Evolutionary conservation across 495 filamentous ascomycete species (phyloP).

Genomic region (Cenococcum geophilum): DNA sequence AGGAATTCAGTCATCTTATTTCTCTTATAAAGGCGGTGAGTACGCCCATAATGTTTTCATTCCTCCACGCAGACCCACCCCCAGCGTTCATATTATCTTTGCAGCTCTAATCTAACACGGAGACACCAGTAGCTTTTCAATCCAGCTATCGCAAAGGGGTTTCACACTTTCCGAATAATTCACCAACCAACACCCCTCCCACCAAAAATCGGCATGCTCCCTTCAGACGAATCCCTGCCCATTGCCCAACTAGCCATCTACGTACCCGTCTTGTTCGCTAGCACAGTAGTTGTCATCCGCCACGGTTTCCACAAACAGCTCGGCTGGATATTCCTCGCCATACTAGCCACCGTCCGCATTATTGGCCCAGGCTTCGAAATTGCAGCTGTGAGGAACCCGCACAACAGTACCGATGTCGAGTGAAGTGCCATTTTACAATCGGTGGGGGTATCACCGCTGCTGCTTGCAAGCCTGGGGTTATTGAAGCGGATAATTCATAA

Average conservation of each 20-base stretch:
- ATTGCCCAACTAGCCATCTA: slow-evolving; percentile 19
- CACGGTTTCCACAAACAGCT: slow-evolving; percentile 28
- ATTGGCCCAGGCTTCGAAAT: slow-evolving; percentile 25
- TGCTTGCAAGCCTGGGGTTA: slow-evolving; percentile 28
- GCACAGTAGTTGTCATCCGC: slow-evolving; percentile 20
- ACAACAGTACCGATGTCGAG: slow-evolving; percentile 17
- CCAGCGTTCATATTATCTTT: too few species aligned
- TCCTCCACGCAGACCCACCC: too few species aligned
- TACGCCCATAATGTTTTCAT: too few species aligned
- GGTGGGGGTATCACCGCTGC: slow-evolving; percentile 30
- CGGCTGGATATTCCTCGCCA: slow-evolving; percentile 31
- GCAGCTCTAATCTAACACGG: too few species aligned
- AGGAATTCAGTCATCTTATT: too few species aligned
- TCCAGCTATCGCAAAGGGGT: too few species aligned
- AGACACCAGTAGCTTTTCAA: too few species aligned
- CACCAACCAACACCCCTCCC: too few species aligned
- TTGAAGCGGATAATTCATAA: slow-evolving; percentile 26
- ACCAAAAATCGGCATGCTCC: not conserved
- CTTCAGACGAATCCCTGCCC: not conserved
- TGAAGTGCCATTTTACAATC: slow-evolving; percentile 30
- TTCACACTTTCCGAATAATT: too few species aligned
- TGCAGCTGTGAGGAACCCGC: slow-evolving; percentile 6
- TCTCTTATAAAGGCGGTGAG: too few species aligned
- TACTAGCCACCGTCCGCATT: slow-evolving; percentile 29
- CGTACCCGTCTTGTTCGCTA: slow-evolving; percentile 10